Evolutionary conservation across 2,329 filamentous ascomycete species (phyloP).

Genomic region (Trichophyton mentagrophytes): DNA sequence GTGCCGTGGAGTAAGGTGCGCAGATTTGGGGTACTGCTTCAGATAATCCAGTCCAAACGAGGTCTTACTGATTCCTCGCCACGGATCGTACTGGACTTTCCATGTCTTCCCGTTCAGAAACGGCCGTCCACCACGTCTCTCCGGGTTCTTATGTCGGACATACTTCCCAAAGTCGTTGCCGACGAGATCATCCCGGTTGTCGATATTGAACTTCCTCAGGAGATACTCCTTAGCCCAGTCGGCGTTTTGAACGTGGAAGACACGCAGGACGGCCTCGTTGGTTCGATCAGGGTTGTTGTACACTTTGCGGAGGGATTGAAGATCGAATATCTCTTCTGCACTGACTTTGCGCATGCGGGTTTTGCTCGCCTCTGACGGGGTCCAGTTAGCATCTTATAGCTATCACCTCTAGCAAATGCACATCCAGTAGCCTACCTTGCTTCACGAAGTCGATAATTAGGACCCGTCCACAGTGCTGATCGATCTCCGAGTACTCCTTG

Average conservation of each 20-base stretch:
- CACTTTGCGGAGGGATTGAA: conserved; percentile 34
- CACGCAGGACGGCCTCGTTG: conserved; percentile 20
- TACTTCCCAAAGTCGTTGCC: conserved; percentile 40
- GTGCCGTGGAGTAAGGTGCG: conserved; percentile 7
- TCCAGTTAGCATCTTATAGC: not conserved
- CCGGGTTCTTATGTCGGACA: conserved; percentile 36
- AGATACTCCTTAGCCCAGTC: conserved; percentile 39
- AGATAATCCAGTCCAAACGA: conserved; percentile 43
- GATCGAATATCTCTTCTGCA: conserved; percentile 37
- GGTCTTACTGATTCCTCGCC: conserved; percentile 38
- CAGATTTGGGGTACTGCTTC: conserved; percentile 27
- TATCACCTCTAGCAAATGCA: not conserved
- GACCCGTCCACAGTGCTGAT: conserved; percentile 30
- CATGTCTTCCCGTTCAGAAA: conserved; percentile 42
- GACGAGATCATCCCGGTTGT: conserved; percentile 34
- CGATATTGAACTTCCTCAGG: conserved; percentile 41
- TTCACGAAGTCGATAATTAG: conserved; percentile 41
- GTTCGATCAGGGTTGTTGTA: conserved; percentile 25
- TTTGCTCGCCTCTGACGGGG: conserved; percentile 24
- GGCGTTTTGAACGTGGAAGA: conserved; percentile 42
- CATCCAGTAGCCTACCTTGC: conserved; percentile 16
- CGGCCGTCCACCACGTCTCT: conserved; percentile 38
- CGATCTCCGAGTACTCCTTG: conserved; percentile 21
- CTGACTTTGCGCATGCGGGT: conserved; percentile 32
- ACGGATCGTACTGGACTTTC: conserved; percentile 38